Evolutionary conservation across 106 monocot genomes (phyloP).

Genomic region (Dioscorea alata): DNA sequence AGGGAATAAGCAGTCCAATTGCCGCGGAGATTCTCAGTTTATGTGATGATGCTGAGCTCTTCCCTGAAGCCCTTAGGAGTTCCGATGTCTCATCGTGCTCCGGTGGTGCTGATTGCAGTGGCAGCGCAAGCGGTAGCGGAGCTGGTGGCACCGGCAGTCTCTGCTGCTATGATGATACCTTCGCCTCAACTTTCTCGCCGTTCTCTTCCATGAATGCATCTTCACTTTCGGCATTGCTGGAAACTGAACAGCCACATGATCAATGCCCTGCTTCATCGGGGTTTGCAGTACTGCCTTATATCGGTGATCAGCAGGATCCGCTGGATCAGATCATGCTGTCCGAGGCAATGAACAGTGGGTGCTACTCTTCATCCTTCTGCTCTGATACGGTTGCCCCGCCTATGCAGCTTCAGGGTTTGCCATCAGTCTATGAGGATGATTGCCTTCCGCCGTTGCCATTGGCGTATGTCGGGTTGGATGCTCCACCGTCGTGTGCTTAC

Average conservation of each 20-base stretch:
- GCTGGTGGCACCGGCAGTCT: conserved; percentile 3
- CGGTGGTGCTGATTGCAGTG: conserved; percentile 2
- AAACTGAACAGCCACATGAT: conserved; percentile 12
- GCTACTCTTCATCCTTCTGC: conserved; percentile 2
- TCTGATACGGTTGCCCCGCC: background rate
- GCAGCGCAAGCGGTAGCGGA: background rate
- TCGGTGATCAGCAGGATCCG: conserved; percentile 5
- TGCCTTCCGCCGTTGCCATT: conserved; percentile 12
- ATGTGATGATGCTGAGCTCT: conserved; percentile 31
- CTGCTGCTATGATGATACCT: conserved; percentile 20
- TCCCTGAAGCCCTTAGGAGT: conserved; percentile 17
- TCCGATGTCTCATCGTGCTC: conserved; percentile 21
- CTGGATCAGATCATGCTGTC: conserved; percentile 16
- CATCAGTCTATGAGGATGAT: conserved; percentile 22
- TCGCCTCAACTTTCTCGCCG: conserved; percentile 27
- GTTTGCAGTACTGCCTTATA: background rate
- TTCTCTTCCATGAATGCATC: conserved; percentile 37
- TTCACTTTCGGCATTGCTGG: conserved; percentile 37
- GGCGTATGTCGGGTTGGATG: conserved; percentile 33
- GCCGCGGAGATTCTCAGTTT: background rate
- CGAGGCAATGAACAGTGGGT: conserved; percentile 8
- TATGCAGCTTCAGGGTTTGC: background rate
- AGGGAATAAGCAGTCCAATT: conserved; percentile 15
- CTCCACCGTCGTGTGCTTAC: conserved; percentile 15
- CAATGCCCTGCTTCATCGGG: background rate